Base-by-base conservation (phyloP, 139 green algal species). In the Dunaliella primolecta region DNA sequence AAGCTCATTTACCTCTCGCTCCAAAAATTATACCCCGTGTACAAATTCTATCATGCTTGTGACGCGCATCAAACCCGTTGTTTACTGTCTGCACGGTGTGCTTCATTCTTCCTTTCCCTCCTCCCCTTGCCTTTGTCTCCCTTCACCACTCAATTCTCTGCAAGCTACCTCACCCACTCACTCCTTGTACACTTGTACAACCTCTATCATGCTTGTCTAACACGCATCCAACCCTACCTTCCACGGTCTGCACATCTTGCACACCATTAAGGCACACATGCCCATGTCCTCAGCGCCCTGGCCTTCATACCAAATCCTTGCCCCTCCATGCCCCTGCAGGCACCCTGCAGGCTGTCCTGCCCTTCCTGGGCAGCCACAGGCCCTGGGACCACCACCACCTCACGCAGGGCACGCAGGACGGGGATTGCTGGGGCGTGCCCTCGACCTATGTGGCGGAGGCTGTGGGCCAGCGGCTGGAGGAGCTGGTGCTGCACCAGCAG, bases 401-500 rank as follows among this genome's bases (percentile, higher is more conserved):
- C 21, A n/a, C 75, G 1, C 24, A 1, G 2, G 75, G 7, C 75
- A 80, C 75, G 46, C 7, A 64, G 46, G 46, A 64, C 7, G 46
- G 46, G 7, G 46, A 64, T 7, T 25, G 46, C 15, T 64, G 46
- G 46, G 15, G 46, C 46, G 7, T 64, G 46, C 46, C 46, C 29
- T 27, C n/a, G 29, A 80, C n/a, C 11, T 38, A 1, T 27, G 75
- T 80, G 21, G 75, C 75, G 11, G 33, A 38, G 75, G 75, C 75
- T 21, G 30, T 80, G 30, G 75, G 75, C 2, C n/a, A 11, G 2
- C 75, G 75, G 1, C 11, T 80, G 29, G 75, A 80, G 75, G 75
- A 80, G 7, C 30, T 80, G 29, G n/a, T 80, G 75, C 75, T 32
- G 29, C 32, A 80, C 75, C 75, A 80, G 75, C 75, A 33, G 75